phyloP scores from a whole-genome alignment of 768 basidiomycete species.

The Pholiota microspora region DNA sequence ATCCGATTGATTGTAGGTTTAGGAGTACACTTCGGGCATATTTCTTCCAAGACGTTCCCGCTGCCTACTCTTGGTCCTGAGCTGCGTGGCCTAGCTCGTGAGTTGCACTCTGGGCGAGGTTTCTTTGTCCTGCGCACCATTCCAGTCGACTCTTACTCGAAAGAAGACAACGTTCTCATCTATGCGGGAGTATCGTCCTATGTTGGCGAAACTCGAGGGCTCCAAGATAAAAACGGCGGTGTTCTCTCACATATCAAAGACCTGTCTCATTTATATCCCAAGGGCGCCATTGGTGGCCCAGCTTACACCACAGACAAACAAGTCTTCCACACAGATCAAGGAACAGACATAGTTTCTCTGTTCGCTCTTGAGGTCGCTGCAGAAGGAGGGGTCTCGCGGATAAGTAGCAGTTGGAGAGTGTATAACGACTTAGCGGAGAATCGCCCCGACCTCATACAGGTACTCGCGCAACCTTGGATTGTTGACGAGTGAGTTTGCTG shows the following conservation, averaged over 20 bases:
- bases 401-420: slow-evolving; percentile 42
- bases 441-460: slow-evolving; percentile 42
- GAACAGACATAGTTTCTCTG: slow-evolving; percentile 43
- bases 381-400: slow-evolving; percentile 42
- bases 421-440: slow-evolving; percentile 48
- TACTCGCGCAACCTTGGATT: slow-evolving; percentile 40
- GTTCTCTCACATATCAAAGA: slow-evolving; percentile 48
- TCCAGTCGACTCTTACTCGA: slow-evolving; percentile 39
- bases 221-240: slow-evolving; percentile 27
- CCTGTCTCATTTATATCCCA: slow-evolving; percentile 34
- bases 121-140: slow-evolving; percentile 49
- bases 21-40: slow-evolving; percentile 25
- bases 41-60: slow-evolving; percentile 39
- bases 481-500: slow-evolving; percentile 33
- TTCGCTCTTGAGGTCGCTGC: slow-evolving; percentile 40
- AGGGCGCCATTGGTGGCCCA: slow-evolving; percentile 36
- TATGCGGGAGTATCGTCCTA: slow-evolving; percentile 36
- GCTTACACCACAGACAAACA: slow-evolving; percentile 51
- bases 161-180: slow-evolving; percentile 37
- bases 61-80: slow-evolving; percentile 37
- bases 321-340: slow-evolving; percentile 46
- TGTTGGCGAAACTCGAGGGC: slow-evolving; percentile 14
- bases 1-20: slow-evolving; percentile 18
- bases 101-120: slow-evolving; percentile 43
- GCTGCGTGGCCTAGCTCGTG: slow-evolving; percentile 34